Percentiles rank a stretch among this genome's conserved stretches.
Evolutionary conservation across 1,284 basidiomycete species (phyloP).

Genomic region (Fomitopsis betulina): DNA sequence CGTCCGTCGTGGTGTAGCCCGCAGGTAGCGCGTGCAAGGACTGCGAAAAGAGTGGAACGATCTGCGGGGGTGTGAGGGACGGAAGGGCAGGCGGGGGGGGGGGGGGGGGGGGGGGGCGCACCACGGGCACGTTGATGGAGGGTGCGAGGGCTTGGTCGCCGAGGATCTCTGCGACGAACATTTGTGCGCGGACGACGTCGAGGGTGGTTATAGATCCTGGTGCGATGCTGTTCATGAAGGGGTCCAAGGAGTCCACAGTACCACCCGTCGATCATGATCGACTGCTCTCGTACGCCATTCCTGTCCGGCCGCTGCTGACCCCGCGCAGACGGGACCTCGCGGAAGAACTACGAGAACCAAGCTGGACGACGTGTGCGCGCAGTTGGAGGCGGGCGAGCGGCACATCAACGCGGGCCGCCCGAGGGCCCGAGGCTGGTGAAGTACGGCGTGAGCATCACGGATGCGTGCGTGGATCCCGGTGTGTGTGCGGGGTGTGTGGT

Average conservation of each 20-base stretch:
- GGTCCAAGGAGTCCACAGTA: slow-evolving; percentile 27
- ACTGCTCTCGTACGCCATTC: no score
- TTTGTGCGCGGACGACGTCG: slow-evolving; percentile 95
- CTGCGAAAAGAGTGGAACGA: slow-evolving; percentile 95
- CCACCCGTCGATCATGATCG: no score
- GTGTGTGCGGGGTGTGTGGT: no score
- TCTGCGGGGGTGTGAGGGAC: slow-evolving; percentile 38
- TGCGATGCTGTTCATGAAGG: background rate
- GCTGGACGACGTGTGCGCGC: no score
- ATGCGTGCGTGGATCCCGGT: no score
- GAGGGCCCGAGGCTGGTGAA: no score
- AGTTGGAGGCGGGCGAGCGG: no score
- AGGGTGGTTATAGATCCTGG: slow-evolving; percentile 93
- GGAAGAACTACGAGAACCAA: no score
- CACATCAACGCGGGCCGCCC: no score
- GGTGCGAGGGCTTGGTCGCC: slow-evolving; percentile 62
- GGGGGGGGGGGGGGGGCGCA: slow-evolving; percentile 38
- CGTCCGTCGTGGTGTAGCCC: slow-evolving; percentile 55
- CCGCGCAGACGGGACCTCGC: no score
- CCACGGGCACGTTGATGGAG: slow-evolving; percentile 82
- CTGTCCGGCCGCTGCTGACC: no score
- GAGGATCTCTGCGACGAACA: slow-evolving; percentile 85
- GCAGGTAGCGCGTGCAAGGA: slow-evolving; percentile 69
- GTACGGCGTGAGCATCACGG: no score
- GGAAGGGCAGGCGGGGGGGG: background rate